Conservation (phyloP, 2,329 filamentous ascomycete genomes). For the Paramyrothecium sp. region DNA sequence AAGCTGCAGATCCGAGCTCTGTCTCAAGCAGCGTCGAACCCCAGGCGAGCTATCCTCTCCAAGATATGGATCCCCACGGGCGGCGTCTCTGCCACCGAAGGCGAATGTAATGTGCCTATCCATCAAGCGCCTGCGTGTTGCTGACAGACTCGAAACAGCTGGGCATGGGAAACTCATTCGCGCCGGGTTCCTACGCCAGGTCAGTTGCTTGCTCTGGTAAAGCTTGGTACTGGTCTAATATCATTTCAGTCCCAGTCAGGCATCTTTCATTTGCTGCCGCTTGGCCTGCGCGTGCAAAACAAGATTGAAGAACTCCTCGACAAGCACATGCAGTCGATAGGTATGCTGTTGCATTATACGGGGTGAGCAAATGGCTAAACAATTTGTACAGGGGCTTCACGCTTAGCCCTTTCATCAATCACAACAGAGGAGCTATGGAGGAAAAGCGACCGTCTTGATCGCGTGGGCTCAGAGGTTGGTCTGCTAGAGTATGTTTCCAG, state of each 20-base stretch:
- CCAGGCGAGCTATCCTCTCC: slow-evolving; percentile 50
- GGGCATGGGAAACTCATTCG: slow-evolving; percentile 66
- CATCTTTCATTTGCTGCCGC: slow-evolving; percentile 86
- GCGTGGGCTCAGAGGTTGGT: slow-evolving; percentile 67
- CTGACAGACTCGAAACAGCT: slow-evolving; percentile 42
- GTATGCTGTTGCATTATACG: too few relatives aligned
- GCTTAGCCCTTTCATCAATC: slow-evolving; percentile 78
- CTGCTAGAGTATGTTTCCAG: not conserved
- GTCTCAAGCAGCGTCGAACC: slow-evolving; percentile 31
- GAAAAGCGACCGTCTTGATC: slow-evolving; percentile 76
- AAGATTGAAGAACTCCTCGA: slow-evolving; percentile 87
- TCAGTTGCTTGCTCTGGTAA: slow-evolving; percentile 35
- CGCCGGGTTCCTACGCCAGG: slow-evolving; percentile 73
- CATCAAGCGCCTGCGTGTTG: not conserved
- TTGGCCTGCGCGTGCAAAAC: slow-evolving; percentile 82
- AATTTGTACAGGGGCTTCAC: slow-evolving; percentile 69
- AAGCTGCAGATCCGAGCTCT: slow-evolving; percentile 15
- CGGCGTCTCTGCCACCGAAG: slow-evolving; percentile 57
- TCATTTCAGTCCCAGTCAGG: slow-evolving; percentile 79
- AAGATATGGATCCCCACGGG: slow-evolving; percentile 78
- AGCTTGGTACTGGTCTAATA: too few relatives aligned
- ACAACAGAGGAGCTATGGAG: slow-evolving; percentile 84
- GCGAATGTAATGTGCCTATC: slow-evolving; percentile 44
- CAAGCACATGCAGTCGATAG: slow-evolving; percentile 78
- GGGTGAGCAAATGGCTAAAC: too few relatives aligned